Conservation (phyloP, 495 filamentous ascomycete species). For the Hypoxylon cercidicola region DNA sequence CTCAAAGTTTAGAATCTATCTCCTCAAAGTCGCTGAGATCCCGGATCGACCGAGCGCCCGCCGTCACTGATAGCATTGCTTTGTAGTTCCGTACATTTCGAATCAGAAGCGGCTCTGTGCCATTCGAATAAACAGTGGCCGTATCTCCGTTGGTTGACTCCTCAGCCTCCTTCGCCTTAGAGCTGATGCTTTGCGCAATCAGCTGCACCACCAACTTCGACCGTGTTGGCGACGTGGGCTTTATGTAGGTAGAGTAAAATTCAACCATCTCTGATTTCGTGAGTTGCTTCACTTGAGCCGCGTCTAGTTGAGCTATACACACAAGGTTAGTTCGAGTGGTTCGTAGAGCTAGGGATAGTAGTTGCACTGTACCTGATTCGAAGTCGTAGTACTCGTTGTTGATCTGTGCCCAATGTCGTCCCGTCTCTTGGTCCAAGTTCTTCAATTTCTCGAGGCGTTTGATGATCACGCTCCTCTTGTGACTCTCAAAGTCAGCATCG, state of each 20-base stretch:
- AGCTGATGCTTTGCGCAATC: conserved; percentile 71
- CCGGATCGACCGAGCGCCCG: conserved; percentile 74
- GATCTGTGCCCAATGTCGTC: conserved; percentile 85
- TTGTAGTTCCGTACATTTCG: conserved; percentile 82
- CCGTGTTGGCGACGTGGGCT: conserved; percentile 74
- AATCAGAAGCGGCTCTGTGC: conserved; percentile 64
- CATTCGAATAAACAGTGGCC: conserved; percentile 47
- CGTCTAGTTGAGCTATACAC: conserved; percentile 74
- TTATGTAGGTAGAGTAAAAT: conserved; percentile 82
- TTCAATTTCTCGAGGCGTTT: conserved; percentile 92
- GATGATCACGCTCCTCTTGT: conserved; percentile 89
- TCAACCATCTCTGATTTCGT: conserved; percentile 80
- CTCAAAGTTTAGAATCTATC: conserved; percentile 75
- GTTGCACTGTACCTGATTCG: conserved; percentile 70
- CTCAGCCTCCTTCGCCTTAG: conserved; percentile 51
- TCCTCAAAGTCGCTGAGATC: conserved; percentile 87
- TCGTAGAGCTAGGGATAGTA: background rate
- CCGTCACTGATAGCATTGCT: conserved; percentile 72
- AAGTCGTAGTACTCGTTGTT: conserved; percentile 91
- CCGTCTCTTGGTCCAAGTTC: conserved; percentile 86
- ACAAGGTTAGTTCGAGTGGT: conserved; percentile 14
- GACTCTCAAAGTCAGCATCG: conserved; percentile 85
- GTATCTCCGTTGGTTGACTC: conserved; percentile 53
- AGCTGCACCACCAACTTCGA: conserved; percentile 87
- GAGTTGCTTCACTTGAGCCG: conserved; percentile 74